These are phyloP conservation scores for Penicillium argentinense DNA, from an alignment of 495 filamentous ascomycete genomes.

Conservation along the genomic window DNA sequence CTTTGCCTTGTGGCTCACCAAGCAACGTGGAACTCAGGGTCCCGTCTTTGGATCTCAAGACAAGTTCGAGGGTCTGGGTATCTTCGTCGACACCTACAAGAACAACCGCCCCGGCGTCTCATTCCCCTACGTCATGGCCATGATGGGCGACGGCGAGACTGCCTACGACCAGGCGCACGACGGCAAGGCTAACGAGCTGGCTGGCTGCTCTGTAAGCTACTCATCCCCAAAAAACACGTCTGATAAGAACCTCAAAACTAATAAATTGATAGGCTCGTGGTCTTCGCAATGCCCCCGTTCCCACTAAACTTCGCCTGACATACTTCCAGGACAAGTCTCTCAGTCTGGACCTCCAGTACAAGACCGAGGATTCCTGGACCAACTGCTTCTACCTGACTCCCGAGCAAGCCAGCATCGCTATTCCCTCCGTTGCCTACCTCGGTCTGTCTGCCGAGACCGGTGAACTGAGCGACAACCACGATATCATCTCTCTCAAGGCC, in stretches of 20 bases:
- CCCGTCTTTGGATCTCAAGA: slow-evolving; percentile 88
- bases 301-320: slow-evolving; percentile 84
- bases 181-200: slow-evolving; percentile 88
- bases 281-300: slow-evolving; percentile 71
- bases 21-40: slow-evolving; percentile 77
- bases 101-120: slow-evolving; percentile 94
- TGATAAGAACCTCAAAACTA: not conserved
- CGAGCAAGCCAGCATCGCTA: slow-evolving; percentile 66
- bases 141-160: slow-evolving; percentile 90
- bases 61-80: slow-evolving; percentile 88
- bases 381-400: slow-evolving; percentile 75
- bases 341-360: slow-evolving; percentile 91
- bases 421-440: slow-evolving; percentile 89
- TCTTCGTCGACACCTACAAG: slow-evolving; percentile 99
- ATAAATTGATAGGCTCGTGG: slow-evolving; percentile 65
- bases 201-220: slow-evolving; percentile 77
- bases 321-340: slow-evolving; percentile 97
- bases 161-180: slow-evolving; percentile 92
- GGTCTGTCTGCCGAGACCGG: slow-evolving; percentile 96
- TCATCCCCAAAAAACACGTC: not conserved
- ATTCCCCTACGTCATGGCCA: slow-evolving; percentile 98
- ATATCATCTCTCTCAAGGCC: slow-evolving; percentile 85
- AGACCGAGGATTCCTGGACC: slow-evolving; percentile 81
- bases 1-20: slow-evolving; percentile 98
- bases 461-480: slow-evolving; percentile 96